A percentile compares a stretch with the other conserved stretches of the same genome.
Evolutionary conservation across 176 grass and related monocot genomes (phyloP).

Genomic region (Zizania latifolia): DNA sequence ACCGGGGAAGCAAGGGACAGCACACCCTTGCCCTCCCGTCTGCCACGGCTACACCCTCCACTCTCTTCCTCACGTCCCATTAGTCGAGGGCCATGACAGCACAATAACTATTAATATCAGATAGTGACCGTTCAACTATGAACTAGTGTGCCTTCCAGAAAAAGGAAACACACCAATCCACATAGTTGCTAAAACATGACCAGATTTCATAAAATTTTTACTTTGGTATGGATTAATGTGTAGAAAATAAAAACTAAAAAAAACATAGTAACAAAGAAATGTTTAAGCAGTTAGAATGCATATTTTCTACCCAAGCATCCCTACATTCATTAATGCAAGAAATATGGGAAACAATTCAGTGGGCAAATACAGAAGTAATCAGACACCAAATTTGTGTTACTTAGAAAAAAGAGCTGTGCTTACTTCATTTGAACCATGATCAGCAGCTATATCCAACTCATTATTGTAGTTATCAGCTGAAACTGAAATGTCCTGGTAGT

Average conservation of each 20-base stretch:
- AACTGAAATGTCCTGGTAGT: constrained; percentile 33
- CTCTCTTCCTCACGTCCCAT: no score
- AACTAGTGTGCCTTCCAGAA: background rate
- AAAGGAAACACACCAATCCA: background rate
- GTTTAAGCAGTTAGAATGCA: background rate
- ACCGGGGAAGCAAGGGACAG: no score
- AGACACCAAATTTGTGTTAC: background rate
- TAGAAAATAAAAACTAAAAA: background rate
- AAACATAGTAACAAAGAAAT: constrained; percentile 2
- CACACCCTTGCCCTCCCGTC: no score
- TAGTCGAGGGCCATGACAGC: no score
- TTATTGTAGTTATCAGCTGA: constrained; percentile 15
- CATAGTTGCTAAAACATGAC: constrained; percentile 7
- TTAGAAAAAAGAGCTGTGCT: background rate
- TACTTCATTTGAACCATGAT: constrained; percentile 27
- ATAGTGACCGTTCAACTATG: constrained; percentile 15
- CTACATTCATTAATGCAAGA: background rate
- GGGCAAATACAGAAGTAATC: constrained; percentile 30
- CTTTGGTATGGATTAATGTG: background rate
- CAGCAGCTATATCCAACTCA: constrained; percentile 15
- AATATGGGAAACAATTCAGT: background rate
- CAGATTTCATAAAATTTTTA: background rate
- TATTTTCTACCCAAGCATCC: background rate
- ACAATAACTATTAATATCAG: constrained; percentile 22
- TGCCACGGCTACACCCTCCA: no score